Conservation (phyloP, 495 filamentous ascomycete species). For the Peziza echinospora region DNA sequence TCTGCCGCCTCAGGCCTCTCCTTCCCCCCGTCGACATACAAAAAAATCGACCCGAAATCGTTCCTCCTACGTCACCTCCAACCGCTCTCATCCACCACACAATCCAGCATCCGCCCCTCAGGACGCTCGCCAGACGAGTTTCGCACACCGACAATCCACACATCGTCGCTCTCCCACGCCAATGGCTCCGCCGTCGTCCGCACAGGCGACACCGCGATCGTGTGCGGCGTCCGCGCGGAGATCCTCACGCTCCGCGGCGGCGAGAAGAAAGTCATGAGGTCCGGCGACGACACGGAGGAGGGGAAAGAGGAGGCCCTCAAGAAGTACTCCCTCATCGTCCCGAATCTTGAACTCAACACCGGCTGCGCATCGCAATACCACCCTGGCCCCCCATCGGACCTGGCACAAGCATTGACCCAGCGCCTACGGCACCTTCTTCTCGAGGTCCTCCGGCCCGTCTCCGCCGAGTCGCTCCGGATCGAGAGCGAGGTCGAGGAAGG, state of each 20-base stretch:
- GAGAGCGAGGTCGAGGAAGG: constrained; percentile 21
- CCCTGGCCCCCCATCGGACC: constrained; percentile 56
- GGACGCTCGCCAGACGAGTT: constrained; percentile 48
- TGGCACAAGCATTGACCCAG: constrained; percentile 66
- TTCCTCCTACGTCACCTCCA: constrained; percentile 74
- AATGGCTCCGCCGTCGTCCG: constrained; percentile 77
- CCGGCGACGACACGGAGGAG: constrained; percentile 3
- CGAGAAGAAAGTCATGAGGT: constrained; percentile 8
- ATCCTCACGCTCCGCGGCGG: constrained; percentile 33
- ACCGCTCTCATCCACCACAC: constrained; percentile 19
- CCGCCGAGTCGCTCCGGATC: constrained; percentile 18
- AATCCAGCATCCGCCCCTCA: constrained; percentile 42
- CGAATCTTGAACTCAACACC: constrained; percentile 73
- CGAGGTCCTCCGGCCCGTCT: constrained; percentile 38
- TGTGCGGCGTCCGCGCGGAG: constrained; percentile 78
- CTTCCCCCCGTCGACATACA: constrained; percentile 63
- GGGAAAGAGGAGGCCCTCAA: constrained; percentile 10
- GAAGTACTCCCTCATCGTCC: constrained; percentile 45
- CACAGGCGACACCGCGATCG: constrained; percentile 68
- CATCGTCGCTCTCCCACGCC: constrained; percentile 60
- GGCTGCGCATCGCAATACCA: constrained; percentile 71
- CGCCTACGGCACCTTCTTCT: constrained; percentile 51
- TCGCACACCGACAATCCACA: constrained; percentile 49
- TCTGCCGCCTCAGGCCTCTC: constrained; percentile 29
- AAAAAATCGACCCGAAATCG: constrained; percentile 67